Conservation (phyloP, 1,284 basidiomycete species). For the Ganoderma sp. region DNA sequence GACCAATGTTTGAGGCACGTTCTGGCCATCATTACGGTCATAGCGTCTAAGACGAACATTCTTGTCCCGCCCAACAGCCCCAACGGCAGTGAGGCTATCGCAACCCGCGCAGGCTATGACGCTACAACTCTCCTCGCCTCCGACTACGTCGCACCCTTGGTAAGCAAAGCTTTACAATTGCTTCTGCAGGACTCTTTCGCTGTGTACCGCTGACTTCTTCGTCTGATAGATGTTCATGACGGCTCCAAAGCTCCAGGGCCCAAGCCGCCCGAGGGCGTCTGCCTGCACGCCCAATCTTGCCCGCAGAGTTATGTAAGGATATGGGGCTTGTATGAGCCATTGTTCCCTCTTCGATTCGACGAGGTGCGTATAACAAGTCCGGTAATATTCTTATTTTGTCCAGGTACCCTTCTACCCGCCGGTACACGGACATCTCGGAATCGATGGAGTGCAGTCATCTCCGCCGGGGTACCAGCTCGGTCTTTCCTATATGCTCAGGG, state of each 20-base stretch:
- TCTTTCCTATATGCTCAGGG: background rate
- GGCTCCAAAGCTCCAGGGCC: background rate
- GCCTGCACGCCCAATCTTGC: constrained; percentile 1
- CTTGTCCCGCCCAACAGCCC: background rate
- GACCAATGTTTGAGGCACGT: background rate
- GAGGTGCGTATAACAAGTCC: background rate
- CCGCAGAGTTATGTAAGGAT: background rate
- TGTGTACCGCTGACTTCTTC: background rate
- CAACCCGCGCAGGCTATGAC: constrained; percentile 6
- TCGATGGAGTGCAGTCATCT: background rate
- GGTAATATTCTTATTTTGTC: background rate
- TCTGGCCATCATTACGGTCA: background rate
- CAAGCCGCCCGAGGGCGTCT: background rate
- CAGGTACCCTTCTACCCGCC: background rate
- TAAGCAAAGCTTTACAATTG: constrained; percentile 10
- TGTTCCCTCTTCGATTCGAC: background rate
- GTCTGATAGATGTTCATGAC: constrained; percentile 10
- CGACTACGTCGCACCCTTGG: constrained; percentile 12
- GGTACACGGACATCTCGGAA: constrained; percentile 1
- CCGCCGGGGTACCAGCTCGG: background rate
- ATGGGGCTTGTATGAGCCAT: background rate
- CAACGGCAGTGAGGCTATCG: background rate
- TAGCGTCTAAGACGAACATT: background rate
- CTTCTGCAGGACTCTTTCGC: background rate
- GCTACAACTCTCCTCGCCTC: constrained; percentile 6